phyloP scores from a whole-genome alignment of 139 green algal species.

The Auxenochlorella pyrenoidosa region DNA sequence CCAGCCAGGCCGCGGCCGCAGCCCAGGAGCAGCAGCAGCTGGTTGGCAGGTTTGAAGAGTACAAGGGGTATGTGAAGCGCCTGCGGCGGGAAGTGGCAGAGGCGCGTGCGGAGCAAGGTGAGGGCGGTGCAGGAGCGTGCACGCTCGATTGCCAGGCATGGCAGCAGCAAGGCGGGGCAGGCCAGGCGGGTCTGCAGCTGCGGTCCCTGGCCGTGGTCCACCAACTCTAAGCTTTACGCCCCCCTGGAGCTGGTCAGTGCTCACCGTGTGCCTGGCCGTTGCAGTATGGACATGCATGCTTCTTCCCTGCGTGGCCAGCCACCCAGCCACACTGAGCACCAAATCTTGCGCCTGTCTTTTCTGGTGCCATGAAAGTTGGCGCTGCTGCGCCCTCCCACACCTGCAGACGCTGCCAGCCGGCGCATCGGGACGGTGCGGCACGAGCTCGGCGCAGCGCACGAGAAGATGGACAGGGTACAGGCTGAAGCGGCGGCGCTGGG shows the following conservation, averaged over 20 bases:
- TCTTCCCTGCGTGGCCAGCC: no score
- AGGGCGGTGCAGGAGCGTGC: background rate
- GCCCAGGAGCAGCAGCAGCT: constrained; percentile 4
- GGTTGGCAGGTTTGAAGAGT: constrained; percentile 35
- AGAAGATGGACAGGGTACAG: constrained; percentile 18
- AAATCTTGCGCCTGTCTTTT: no score
- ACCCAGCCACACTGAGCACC: no score
- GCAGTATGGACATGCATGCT: no score
- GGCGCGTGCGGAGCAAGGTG: background rate
- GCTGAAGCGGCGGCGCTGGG: constrained; percentile 17
- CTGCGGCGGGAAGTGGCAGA: constrained; percentile 36
- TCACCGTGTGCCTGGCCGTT: no score
- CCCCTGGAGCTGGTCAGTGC: no score
- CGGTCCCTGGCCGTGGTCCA: background rate
- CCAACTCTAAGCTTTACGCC: background rate
- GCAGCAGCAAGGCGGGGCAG: no score
- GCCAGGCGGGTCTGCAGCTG: background rate
- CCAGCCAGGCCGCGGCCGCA: background rate
- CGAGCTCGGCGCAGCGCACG: background rate
- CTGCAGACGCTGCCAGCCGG: constrained; percentile 7
- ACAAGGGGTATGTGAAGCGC: constrained; percentile 40
- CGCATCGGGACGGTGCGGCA: constrained; percentile 8
- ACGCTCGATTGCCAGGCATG: no score
- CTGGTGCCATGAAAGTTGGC: background rate
- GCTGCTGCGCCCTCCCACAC: background rate